These are phyloP conservation scores for Podospora fimiseda DNA, from an alignment of 495 filamentous ascomycete species.

Conservation along the genomic window DNA sequence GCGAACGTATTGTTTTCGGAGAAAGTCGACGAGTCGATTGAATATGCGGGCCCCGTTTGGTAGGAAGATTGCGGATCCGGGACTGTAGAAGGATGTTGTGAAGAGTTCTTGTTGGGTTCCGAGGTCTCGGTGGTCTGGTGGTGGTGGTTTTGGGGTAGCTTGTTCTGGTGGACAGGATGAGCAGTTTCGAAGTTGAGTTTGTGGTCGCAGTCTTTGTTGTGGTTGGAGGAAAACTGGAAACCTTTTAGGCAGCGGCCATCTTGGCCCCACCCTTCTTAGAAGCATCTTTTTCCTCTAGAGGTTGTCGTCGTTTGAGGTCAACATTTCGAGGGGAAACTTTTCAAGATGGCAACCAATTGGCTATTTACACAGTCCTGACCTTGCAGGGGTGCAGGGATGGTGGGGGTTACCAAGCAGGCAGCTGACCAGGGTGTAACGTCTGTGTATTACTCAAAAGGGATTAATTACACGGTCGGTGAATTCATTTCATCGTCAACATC, in stretches of 20 bases:
- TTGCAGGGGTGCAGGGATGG: not conserved
- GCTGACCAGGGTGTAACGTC: not conserved
- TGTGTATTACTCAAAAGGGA: not conserved
- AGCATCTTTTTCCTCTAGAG: not conserved
- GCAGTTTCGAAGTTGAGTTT: constrained; percentile 17
- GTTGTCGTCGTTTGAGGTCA: not conserved
- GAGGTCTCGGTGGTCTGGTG: constrained; percentile 62
- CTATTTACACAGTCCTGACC: not conserved
- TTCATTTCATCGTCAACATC: not conserved
- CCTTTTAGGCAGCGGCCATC: not conserved
- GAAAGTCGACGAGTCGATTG: constrained; percentile 78
- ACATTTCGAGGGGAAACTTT: not conserved
- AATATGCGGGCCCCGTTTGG: constrained; percentile 81
- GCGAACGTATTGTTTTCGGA: constrained; percentile 77
- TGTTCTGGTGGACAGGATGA: constrained; percentile 15
- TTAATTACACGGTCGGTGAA: not conserved
- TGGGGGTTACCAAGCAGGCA: not conserved
- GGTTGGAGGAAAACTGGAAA: not conserved
- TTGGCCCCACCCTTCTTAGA: not conserved
- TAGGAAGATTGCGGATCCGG: constrained; percentile 82
- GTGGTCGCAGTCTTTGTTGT: not conserved
- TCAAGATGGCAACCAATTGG: not conserved
- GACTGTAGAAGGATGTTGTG: constrained; percentile 69
- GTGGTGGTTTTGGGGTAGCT: constrained; percentile 25
- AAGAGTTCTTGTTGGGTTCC: constrained; percentile 70